Conservation (phyloP, 116 monocot genomes). For the Iris pallida region DNA sequence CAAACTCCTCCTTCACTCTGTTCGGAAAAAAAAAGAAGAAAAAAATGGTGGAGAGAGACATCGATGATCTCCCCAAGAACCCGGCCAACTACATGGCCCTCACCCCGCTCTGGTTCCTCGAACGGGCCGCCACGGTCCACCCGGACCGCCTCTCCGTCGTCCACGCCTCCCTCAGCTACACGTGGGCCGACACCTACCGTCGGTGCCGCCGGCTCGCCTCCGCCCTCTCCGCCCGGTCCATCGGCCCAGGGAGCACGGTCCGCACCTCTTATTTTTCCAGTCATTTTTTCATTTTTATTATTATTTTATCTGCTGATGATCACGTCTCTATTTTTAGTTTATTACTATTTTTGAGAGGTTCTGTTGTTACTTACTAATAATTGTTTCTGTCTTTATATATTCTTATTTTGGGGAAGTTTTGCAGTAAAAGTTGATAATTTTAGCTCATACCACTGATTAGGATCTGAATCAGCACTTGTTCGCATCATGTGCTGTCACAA, state of each 20-base stretch:
- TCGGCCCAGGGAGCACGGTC: conserved; percentile 78
- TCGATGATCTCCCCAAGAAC: conserved; percentile 91
- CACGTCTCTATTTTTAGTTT: neutral
- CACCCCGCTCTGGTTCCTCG: conserved; percentile 93
- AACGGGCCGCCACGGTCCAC: conserved; percentile 73
- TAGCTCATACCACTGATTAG: too few relatives aligned
- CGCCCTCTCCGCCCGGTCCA: conserved; percentile 64
- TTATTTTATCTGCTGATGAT: neutral
- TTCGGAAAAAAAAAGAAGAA: neutral
- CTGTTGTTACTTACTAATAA: too few relatives aligned
- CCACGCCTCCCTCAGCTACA: conserved; percentile 58
- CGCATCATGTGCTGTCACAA: too few relatives aligned
- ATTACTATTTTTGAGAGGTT: neutral
- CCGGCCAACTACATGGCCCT: conserved; percentile 82
- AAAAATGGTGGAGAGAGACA: conserved; percentile 35
- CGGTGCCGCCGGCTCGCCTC: conserved; percentile 92
- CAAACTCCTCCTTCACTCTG: too few relatives aligned
- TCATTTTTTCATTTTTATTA: neutral
- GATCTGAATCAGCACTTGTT: too few relatives aligned
- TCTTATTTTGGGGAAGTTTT: too few relatives aligned
- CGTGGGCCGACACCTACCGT: conserved; percentile 80
- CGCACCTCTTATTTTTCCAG: neutral
- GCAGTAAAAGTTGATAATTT: too few relatives aligned
- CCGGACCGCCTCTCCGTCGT: conserved; percentile 61
- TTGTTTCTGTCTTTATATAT: too few relatives aligned